Conservation (phyloP, 1,139 yeast species). For the Pneumocystis carinii region DNA sequence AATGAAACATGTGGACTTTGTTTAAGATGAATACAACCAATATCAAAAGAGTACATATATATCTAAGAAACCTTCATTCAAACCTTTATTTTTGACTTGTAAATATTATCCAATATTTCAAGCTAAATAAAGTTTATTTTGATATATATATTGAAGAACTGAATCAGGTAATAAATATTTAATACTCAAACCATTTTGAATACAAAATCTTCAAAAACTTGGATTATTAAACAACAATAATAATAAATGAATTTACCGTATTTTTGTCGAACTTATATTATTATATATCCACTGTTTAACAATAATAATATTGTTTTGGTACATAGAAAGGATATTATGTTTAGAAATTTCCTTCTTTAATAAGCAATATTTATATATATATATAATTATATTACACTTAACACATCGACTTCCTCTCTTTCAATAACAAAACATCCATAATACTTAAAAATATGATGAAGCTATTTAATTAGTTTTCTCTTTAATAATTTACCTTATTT, state of each 20-base stretch:
- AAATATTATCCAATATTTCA: slow-evolving; percentile 74
- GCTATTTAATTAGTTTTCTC: slow-evolving; percentile 12
- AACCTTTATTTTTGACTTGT: slow-evolving; percentile 20
- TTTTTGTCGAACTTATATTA: slow-evolving; percentile 90
- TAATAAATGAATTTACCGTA: slow-evolving; percentile 30
- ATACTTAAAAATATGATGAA: slow-evolving; percentile 81
- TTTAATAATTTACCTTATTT: not conserved
- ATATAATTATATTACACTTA: slow-evolving; percentile 78
- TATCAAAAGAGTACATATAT: not conserved
- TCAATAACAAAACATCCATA: slow-evolving; percentile 95
- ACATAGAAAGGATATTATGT: slow-evolving; percentile 5
- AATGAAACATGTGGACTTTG: not conserved
- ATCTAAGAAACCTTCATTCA: too few relatives aligned
- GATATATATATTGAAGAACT: slow-evolving; percentile 87
- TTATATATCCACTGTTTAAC: slow-evolving; percentile 91
- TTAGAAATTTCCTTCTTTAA: not conserved
- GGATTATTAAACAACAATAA: not conserved
- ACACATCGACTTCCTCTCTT: slow-evolving; percentile 90
- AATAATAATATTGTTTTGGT: slow-evolving; percentile 61
- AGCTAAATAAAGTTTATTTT: slow-evolving; percentile 71
- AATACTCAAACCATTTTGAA: slow-evolving; percentile 91
- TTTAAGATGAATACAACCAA: not conserved
- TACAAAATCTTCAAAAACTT: slow-evolving; percentile 34
- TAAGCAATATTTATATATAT: slow-evolving; percentile 81
- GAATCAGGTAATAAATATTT: slow-evolving; percentile 88